Conservation (phyloP, 768 basidiomycete genomes). For the Pisolithus microcarpus region DNA sequence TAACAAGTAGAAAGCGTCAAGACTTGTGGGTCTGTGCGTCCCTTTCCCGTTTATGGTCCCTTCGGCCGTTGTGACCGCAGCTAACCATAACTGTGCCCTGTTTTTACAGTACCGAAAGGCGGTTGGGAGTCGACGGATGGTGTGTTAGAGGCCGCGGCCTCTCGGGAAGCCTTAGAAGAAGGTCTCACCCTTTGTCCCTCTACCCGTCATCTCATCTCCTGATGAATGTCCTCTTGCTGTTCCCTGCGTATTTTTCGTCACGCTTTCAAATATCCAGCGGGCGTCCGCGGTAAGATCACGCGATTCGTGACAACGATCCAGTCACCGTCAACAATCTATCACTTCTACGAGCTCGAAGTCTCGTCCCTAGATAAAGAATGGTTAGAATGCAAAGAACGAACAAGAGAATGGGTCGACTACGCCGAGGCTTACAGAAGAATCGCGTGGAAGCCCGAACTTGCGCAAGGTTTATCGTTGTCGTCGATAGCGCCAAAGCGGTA, state of each 20-base stretch:
- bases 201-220: constrained; percentile 67
- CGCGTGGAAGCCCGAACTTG: constrained; percentile 81
- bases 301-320: constrained; percentile 80
- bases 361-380: constrained; percentile 68
- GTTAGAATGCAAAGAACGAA: constrained; percentile 74
- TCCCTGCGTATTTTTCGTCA: constrained; percentile 23
- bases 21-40: constrained; percentile 86
- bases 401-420: constrained; percentile 84
- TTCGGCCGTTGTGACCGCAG: constrained; percentile 1
- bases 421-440: constrained; percentile 69
- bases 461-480: constrained; percentile 65
- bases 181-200: constrained; percentile 83
- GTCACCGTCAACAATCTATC: constrained; percentile 73
- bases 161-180: constrained; percentile 92
- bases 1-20: constrained; percentile 78
- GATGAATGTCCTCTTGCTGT: constrained; percentile 44
- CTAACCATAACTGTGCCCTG: not conserved
- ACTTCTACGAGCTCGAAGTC: constrained; percentile 88
- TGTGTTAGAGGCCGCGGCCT: constrained; percentile 79
- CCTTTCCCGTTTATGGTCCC: constrained; percentile 5
- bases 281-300: constrained; percentile 80
- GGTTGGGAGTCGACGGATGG: constrained; percentile 83
- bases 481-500: constrained; percentile 58
- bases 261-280: constrained; percentile 45
- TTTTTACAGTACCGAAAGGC: constrained; percentile 75